Percentiles rank a stretch among this genome's conserved stretches.
Conservation (phyloP, 2,329 filamentous ascomycete species). For the Aspergillus sp. region DNA sequence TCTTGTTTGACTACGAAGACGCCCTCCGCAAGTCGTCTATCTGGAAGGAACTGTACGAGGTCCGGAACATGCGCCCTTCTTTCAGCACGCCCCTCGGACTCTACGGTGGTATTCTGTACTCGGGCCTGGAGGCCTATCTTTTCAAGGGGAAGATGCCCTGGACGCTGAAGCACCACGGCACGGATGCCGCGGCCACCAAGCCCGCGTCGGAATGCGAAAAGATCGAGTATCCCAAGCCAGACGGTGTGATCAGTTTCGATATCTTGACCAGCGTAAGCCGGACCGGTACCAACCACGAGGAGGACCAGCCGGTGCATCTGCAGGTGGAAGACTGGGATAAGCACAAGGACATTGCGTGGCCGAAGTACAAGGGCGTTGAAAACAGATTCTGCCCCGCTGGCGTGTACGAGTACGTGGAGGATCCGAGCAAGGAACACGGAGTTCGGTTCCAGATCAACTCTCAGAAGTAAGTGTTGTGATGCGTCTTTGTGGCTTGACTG, state of each 20-base stretch:
- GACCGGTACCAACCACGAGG: slow-evolving; percentile 97
- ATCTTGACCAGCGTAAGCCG: slow-evolving; percentile 93
- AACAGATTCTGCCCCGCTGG: slow-evolving; percentile 96
- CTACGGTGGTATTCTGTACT: slow-evolving; percentile 88
- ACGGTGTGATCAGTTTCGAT: slow-evolving; percentile 92
- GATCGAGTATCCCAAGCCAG: slow-evolving; percentile 96
- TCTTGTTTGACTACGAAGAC: slow-evolving; percentile 93
- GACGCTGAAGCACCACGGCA: slow-evolving; percentile 82
- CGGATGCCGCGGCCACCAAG: slow-evolving; percentile 78
- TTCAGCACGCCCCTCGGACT: slow-evolving; percentile 87
- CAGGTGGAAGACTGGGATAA: slow-evolving; percentile 94
- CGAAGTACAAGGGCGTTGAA: slow-evolving; percentile 86
- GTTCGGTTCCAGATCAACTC: slow-evolving; percentile 97
- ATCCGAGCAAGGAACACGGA: slow-evolving; percentile 78
- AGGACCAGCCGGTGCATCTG: slow-evolving; percentile 95
- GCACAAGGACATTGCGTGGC: slow-evolving; percentile 80
- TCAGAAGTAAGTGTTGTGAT: slow-evolving; percentile 76
- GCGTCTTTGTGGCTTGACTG: neutral
- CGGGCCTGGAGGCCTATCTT: slow-evolving; percentile 84
- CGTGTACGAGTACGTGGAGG: slow-evolving; percentile 97
- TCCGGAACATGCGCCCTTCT: slow-evolving; percentile 95
- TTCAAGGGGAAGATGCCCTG: slow-evolving; percentile 84
- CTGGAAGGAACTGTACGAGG: slow-evolving; percentile 91
- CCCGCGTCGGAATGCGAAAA: slow-evolving; percentile 75
- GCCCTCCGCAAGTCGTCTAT: slow-evolving; percentile 80